Evolutionary conservation across 441 rosid genomes (phyloP).

Genomic region (Croton setiger): DNA sequence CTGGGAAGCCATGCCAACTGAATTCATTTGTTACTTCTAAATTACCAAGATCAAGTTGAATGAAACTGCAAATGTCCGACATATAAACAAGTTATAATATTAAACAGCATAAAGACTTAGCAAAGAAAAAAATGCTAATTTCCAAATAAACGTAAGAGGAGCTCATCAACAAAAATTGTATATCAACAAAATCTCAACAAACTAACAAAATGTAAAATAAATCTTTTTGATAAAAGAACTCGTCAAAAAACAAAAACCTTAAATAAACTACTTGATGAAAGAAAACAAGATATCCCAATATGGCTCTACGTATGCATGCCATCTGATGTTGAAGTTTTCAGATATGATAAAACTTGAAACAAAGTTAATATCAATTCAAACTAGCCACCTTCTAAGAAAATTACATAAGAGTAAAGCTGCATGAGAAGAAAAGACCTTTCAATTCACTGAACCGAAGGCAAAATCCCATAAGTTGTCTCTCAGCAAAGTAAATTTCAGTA

Average conservation of each 20-base stretch:
- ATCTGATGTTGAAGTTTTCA: background rate
- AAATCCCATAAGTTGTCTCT: constrained; percentile 2
- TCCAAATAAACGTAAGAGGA: background rate
- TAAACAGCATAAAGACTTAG: background rate
- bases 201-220: background rate
- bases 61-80: constrained; percentile 60
- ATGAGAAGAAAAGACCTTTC: background rate
- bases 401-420: background rate
- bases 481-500: background rate
- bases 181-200: background rate
- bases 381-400: background rate
- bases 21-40: constrained; percentile 86
- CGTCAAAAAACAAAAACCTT: no score
- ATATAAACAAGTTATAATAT: constrained; percentile 8
- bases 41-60: constrained; percentile 94
- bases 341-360: background rate
- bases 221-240: background rate
- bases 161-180: background rate
- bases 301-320: background rate
- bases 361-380: background rate
- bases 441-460: background rate
- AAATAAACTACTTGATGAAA: background rate
- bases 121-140: background rate
- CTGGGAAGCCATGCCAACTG: constrained; percentile 89
- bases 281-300: background rate